Base-by-base conservation (phyloP, 108 stramenopile genomes). In the Fistulifera solaris region DNA sequence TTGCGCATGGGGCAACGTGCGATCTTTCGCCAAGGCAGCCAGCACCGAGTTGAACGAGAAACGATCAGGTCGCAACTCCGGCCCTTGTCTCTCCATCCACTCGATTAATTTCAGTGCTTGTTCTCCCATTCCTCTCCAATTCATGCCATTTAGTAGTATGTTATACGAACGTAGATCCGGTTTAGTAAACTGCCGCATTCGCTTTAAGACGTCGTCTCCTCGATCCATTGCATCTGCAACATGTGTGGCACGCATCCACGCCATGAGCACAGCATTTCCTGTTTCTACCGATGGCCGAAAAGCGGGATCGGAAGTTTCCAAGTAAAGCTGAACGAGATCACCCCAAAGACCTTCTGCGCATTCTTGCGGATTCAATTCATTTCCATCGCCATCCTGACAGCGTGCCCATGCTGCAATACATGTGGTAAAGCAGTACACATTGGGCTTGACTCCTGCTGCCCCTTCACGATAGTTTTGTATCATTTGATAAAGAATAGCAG, bases 131-230 rank as follows among this genome's bases (percentile, higher is more conserved):
- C 63, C 71, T n/a, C 26, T 28, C 7, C 25, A 63, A 12, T 54
- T 48, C 26, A 66, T 79, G 16, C 70, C 70, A 47, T 63, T 71
- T 46, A 89, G 50, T 10, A 80, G 59, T 17, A 72, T 76, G 51
- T 83, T 83, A 62, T 83, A 87, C 15, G 80, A 69, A 11, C 81
- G 70, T 14, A 73, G 67, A 59, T 87, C 86, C 6, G 82, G 79
- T 44, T 18, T 56, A 52, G 18, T 17, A 27, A 56, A 71, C 53
- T 43, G 59, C 39, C 59, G 58, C 66, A 56, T 48, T 40, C 38
- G 60, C 39, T 54, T 52, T 16, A 70, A 60, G 5, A 54, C 40
- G 8, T 24, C 27, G 14, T 24, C 15, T 6, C 56, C 68, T 5
- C 40, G 38, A 8, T 50, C 45, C 24, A 63, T 47, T 14, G 59